Evolutionary conservation across 1,284 basidiomycete genomes (phyloP), one percentile per base, ranked within the genome.

Genomic region (Sparassis latifolia): DNA sequence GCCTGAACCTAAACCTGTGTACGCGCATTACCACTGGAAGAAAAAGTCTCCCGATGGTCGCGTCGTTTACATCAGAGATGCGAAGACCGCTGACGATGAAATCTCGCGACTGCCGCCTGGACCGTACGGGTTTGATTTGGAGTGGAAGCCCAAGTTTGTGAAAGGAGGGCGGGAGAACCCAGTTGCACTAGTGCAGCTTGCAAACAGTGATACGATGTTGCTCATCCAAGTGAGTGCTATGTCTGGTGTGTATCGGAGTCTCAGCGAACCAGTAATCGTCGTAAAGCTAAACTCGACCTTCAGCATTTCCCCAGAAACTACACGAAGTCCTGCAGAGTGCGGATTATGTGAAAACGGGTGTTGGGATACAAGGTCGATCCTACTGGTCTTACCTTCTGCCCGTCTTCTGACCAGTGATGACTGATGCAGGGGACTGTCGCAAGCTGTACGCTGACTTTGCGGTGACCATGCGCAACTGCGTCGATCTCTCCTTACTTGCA

Each of bases 111-210:
- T 65, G 32, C 45, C 46, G n/a, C 48, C 58, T 10, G 61, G 56
- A 4, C 55, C 54, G 38, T 59, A 84, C 47, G 86, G 86, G 37
- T 82, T 89, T 54, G 86, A 89, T 61, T 70, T 86, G 38, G 86
- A 89, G 64, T 89, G 86, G 86, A 77, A 75, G 53, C 86, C 86
- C 0, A 77, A 59, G 28, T 80, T 68, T 56, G 52, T 59, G 42
- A 79, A 77, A 57, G 78, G 80, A 10, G 60, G 66, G 27, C 59
- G 65, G 30, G 76, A 80, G 63, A 85, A 88, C 57, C 81, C 74
- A 10, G 80, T 86, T 31, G 80, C 87, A 2, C 71, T 89, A 12
- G 72, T 89, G 2, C 86, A 89, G 61, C 72, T 89, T 30, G 82
- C 84, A 3, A 78, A 71, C 52, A 60, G 67, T 5, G 62, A 77